Evolutionary conservation across 352 stramenopile species (phyloP).

Genomic region (Phytophthora tentaculata): DNA sequence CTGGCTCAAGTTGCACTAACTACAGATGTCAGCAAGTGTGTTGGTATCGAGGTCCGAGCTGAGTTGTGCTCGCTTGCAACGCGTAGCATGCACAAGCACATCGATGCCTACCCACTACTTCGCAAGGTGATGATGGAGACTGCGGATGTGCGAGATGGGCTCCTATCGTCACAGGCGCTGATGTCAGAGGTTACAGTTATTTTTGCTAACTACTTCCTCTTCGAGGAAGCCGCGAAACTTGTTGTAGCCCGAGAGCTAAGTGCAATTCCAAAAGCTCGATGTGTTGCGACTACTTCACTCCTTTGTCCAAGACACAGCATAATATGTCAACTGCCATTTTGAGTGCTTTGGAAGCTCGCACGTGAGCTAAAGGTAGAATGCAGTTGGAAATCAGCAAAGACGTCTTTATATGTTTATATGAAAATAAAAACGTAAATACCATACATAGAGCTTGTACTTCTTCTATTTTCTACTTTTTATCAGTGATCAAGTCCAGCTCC

Average conservation of each 20-base stretch:
- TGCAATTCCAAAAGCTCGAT: constrained; percentile 1
- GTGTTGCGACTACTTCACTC: neutral
- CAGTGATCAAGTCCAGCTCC: no score
- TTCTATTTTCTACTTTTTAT: no score
- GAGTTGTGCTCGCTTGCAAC: constrained; percentile 1
- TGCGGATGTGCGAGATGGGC: constrained; percentile 6
- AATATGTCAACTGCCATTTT: neutral
- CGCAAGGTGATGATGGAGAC: constrained; percentile 1
- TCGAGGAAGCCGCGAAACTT: constrained; percentile 10
- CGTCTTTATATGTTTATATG: neutral
- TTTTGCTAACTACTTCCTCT: constrained; percentile 15
- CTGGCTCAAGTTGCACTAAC: constrained; percentile 3
- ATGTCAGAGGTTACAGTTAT: constrained; percentile 11
- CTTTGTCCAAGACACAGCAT: neutral
- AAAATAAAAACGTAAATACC: neutral
- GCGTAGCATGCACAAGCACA: neutral
- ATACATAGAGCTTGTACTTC: no score
- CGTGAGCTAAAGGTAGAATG: neutral
- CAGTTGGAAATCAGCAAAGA: neutral
- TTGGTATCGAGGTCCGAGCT: neutral
- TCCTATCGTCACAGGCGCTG: neutral
- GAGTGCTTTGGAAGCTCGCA: neutral
- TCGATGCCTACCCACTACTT: neutral
- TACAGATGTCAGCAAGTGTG: neutral
- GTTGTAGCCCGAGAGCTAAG: constrained; percentile 7